Conservation (phyloP, 768 basidiomycete species). For the Termitomyces sp. region DNA sequence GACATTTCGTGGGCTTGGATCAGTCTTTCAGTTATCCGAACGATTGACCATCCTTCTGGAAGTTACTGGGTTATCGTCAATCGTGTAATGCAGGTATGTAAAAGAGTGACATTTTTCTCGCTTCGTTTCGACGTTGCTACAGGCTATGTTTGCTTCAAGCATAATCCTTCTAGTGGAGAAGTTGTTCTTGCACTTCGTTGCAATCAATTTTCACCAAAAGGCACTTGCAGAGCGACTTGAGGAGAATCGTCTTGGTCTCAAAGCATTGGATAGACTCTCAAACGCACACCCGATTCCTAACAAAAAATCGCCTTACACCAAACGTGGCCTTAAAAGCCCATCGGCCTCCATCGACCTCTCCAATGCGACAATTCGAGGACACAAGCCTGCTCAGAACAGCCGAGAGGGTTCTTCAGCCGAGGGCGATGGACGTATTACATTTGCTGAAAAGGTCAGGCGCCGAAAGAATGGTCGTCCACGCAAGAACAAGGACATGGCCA, state of each 20-base stretch:
- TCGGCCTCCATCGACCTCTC: constrained; percentile 29
- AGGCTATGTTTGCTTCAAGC: constrained; percentile 40
- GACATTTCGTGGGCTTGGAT: constrained; percentile 74
- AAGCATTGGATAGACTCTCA: constrained; percentile 66
- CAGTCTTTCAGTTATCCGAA: constrained; percentile 55
- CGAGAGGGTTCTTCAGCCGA: constrained; percentile 9
- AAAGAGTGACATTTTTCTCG: not conserved
- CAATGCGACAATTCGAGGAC: constrained; percentile 7
- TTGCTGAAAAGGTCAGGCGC: constrained; percentile 11
- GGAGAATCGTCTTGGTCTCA: constrained; percentile 66
- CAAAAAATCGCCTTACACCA: constrained; percentile 34
- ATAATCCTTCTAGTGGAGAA: constrained; percentile 40
- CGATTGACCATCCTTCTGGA: constrained; percentile 53
- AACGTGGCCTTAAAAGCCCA: constrained; percentile 40
- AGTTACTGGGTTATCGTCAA: constrained; percentile 66
- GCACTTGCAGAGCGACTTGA: constrained; percentile 68
- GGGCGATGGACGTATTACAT: constrained; percentile 9
- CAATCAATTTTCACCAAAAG: constrained; percentile 75
- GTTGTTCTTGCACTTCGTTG: constrained; percentile 66
- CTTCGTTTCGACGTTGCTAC: constrained; percentile 2
- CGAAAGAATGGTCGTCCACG: constrained; percentile 28
- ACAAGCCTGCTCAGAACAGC: constrained; percentile 11
- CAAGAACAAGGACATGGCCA: constrained; percentile 49
- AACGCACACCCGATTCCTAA: constrained; percentile 46
- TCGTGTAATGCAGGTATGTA: constrained; percentile 59